Percentiles rank a stretch among this genome's conserved stretches.
Evolutionary conservation across 257 asterid genomes (phyloP).

Genomic region (Nicotiana paniculata): DNA sequence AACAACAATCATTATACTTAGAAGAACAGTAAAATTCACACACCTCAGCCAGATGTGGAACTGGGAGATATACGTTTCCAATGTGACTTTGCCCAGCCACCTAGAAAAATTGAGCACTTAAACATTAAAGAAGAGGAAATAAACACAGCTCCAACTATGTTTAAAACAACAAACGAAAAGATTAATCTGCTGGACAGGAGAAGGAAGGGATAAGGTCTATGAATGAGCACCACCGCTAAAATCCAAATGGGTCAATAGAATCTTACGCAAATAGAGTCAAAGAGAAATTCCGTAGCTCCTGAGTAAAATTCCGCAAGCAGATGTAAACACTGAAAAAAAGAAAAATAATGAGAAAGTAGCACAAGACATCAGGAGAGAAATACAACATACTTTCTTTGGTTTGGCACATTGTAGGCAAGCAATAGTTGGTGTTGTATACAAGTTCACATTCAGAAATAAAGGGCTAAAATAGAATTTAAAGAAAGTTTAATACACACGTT

Average conservation of each 20-base stretch:
- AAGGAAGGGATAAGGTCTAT: background rate
- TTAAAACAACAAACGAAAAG: conserved; percentile 4
- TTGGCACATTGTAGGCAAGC: background rate
- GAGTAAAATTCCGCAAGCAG: conserved; percentile 84
- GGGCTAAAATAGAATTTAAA: background rate
- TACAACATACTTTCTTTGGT: background rate
- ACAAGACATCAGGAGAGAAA: background rate
- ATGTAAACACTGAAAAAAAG: conserved; percentile 60
- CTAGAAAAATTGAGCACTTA: conserved; percentile 35
- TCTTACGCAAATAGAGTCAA: conserved; percentile 95
- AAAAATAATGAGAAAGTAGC: conserved; percentile 22
- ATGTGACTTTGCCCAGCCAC: conserved; percentile 94
- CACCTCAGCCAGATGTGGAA: conserved; percentile 99
- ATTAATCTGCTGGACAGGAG: background rate
- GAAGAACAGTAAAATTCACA: conserved; percentile 4
- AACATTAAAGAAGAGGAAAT: conserved; percentile 19
- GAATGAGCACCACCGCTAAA: background rate
- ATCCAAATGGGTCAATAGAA: background rate
- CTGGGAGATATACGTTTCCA: conserved; percentile 96
- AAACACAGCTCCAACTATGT: background rate
- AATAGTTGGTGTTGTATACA: background rate
- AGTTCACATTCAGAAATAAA: background rate
- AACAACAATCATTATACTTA: background rate
- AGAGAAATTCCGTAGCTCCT: conserved; percentile 68
- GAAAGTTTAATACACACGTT: conserved; percentile 42